Evolutionary conservation across 2,329 filamentous ascomycete genomes (phyloP), one percentile per base, ranked within the genome.

Genomic region (Fonsecaea nubica): DNA sequence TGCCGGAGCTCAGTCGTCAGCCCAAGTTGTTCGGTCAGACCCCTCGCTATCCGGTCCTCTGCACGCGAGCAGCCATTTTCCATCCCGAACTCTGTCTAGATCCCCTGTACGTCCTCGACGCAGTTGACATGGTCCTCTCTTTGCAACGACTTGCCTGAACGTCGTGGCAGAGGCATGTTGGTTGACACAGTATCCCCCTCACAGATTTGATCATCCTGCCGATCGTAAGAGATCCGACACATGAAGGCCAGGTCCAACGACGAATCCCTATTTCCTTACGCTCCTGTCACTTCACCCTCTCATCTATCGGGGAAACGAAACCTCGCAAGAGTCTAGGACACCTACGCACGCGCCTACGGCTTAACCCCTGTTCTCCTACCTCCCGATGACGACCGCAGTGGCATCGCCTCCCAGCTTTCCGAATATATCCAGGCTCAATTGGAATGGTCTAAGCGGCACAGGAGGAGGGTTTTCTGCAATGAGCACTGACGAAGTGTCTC

Each of bases 401-500:
- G 87, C 86, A 76, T 86, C 86, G 79, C 86, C 86, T 70, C 83
- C 86, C 74, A 86, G 84, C 77, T 86, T 89, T 75, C 86, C 88
- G 81, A 85, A 84, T 75, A 83, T 84, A 75, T 81, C 84, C 75
- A 84, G 82, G 77, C 80, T 85, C 80, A 84, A 84, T 86, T 89
- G 86, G 87, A 86, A 83, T 78, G 80, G 80, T 81, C 76, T 80
- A 83, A 84, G 85, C 79, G 81, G 80, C 79, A 81, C 82, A 76
- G 82, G 85, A 80, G 87, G 85, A 81, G 84, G 84, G 77, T 81
- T 87, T 74, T 84, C 86, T 82, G 85, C 90, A 76, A 91, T 92
- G 88, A 92, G 90, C 81, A 82, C 89, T 77, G 92, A 96, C 82
- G 92, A 96, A 80, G 88, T 90, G 72, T 88, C 90, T 81, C 90